Evolutionary conservation across 371 early-diverging fungal genomes (phyloP), one percentile per base, ranked within the genome.

Genomic region (Mortierella sp.): DNA sequence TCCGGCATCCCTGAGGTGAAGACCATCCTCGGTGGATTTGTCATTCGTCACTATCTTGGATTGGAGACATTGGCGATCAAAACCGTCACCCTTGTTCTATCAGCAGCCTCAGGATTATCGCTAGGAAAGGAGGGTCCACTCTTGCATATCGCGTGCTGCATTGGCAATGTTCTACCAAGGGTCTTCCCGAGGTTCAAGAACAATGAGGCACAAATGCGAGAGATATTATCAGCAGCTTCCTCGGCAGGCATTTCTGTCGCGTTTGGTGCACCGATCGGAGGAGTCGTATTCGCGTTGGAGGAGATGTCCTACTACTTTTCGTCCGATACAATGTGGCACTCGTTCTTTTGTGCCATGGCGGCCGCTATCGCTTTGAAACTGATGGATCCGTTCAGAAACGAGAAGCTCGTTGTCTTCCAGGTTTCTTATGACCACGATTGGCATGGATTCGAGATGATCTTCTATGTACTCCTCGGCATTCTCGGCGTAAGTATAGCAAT

Each of bases 261-360:
- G 2, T 95, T 95, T 78, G 95, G 95, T 21, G 88, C 94, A 0
- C 95, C 95, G 0, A 92, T 95, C 56, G 95, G 95, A 47, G 95
- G 95, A 4, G 94, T 95, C 6, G 79, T 95, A 57, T 94, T 94
- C 60, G 83, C 88, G 28, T 82, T 95, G 28, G 95, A 95, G 71
- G 94, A 94, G 72, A 88, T 93, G 41, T 90, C 91, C 19, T 93
- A 91, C 73, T 94, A 93, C 70, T 95, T 95, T 67, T 91, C 94
- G 13, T 82, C 85, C 59, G 91, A 91, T 68, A 94, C 94, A 13
- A 90, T 95, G 92, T 91, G 91, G 86, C 84, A 92, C 54, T 87
- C 87, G 54, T 91, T 93, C 68, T 87, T 94, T 45, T 94, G 92
- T 57, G 90, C 94, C 17, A 83, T 93, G 76, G 85, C 91, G 9